Percentiles rank a stretch among this genome's conserved stretches.
phyloP scores from a whole-genome alignment of 441 rosid genomes.

The Gossypium lobatum region DNA sequence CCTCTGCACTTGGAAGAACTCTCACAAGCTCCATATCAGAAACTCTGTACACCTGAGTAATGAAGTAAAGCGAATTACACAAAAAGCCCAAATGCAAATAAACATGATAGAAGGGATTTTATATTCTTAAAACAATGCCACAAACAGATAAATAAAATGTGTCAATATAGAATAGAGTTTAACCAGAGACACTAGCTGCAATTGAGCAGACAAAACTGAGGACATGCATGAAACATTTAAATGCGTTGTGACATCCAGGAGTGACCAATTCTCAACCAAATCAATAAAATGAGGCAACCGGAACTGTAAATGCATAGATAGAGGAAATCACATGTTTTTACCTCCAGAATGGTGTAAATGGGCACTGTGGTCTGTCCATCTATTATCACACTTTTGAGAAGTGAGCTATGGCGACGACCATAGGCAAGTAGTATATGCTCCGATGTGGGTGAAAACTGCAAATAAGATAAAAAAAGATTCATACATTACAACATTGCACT shows the following conservation, averaged over 20 bases:
- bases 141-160: background rate
- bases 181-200: background rate
- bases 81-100: background rate
- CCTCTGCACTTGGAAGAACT: slow-evolving; percentile 92
- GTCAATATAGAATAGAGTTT: background rate
- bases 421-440: slow-evolving; percentile 91
- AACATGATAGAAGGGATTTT: background rate
- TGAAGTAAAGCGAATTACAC: slow-evolving; percentile 5
- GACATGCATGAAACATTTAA: background rate
- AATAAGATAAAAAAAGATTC: background rate
- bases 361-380: slow-evolving; percentile 80
- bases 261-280: slow-evolving; percentile 5
- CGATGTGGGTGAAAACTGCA: slow-evolving; percentile 92
- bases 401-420: slow-evolving; percentile 90
- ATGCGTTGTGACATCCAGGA: background rate
- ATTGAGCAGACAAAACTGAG: background rate
- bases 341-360: slow-evolving; percentile 92
- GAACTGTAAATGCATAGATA: background rate
- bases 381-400: slow-evolving; percentile 77
- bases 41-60: slow-evolving; percentile 74
- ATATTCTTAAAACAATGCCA: background rate
- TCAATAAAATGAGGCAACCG: background rate
- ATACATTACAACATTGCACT: background rate
- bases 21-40: slow-evolving; percentile 90
- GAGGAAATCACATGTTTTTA: slow-evolving; percentile 18